A percentile compares a stretch with the other conserved stretches of the same genome.
Evolutionary conservation across 1,284 basidiomycete species (phyloP).

Genomic region (Naganishia sp.): DNA sequence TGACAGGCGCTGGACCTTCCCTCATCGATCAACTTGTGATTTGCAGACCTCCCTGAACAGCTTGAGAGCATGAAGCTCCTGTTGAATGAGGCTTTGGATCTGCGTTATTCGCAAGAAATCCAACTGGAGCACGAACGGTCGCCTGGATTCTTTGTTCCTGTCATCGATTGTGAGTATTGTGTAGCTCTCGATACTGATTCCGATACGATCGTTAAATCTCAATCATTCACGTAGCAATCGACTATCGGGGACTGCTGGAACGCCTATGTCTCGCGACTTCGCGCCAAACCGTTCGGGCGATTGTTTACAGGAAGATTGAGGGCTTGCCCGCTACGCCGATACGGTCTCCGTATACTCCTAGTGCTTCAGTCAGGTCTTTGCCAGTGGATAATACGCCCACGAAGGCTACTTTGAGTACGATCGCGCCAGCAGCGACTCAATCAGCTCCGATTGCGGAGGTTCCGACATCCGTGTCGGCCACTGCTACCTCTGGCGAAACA

Average conservation of each 20-base stretch:
- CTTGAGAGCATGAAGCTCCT: constrained; percentile 17
- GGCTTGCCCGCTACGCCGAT: constrained; percentile 11
- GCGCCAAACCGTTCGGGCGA: constrained; percentile 8
- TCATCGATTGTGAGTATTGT: constrained; percentile 7
- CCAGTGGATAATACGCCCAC: neutral
- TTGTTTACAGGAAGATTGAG: constrained; percentile 17
- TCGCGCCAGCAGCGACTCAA: neutral
- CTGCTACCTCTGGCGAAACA: neutral
- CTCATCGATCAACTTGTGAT: neutral
- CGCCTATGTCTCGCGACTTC: constrained; percentile 3
- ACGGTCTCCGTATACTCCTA: neutral
- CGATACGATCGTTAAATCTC: neutral
- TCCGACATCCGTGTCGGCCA: neutral
- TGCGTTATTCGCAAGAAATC: constrained; percentile 23
- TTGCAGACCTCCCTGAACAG: constrained; percentile 3
- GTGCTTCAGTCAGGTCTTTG: neutral
- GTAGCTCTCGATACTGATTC: too few species aligned
- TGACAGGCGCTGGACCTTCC: neutral
- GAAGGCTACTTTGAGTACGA: neutral
- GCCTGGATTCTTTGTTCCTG: constrained; percentile 21
- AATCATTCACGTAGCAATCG: constrained; percentile 5
- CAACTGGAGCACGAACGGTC: constrained; percentile 16
- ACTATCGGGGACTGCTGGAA: constrained; percentile 19
- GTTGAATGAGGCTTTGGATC: constrained; percentile 17
- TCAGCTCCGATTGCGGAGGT: neutral